Conservation (phyloP, 1,139 yeast genomes). For the Candida sanyaensis region DNA sequence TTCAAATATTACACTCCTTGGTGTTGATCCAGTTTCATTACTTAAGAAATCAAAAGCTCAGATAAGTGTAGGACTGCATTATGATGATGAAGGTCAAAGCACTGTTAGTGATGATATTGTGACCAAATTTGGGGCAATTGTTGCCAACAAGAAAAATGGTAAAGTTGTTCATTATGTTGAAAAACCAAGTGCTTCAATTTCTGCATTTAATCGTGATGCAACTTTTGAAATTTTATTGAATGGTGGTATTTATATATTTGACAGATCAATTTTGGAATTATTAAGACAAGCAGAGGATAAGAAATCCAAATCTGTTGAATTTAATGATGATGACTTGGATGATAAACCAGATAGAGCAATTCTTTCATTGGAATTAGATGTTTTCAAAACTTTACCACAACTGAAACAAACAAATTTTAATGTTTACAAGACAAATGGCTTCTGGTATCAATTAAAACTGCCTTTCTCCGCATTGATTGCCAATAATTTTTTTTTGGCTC, state of each 20-base stretch:
- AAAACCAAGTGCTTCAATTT: slow-evolving; percentile 54
- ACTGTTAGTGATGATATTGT: slow-evolving; percentile 16
- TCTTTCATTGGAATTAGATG: slow-evolving; percentile 60
- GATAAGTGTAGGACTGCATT: background rate
- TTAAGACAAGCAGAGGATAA: slow-evolving; percentile 50
- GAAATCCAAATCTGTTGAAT: slow-evolving; percentile 18
- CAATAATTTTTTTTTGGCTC: slow-evolving; percentile 53
- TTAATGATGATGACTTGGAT: slow-evolving; percentile 11
- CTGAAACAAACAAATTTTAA: slow-evolving; percentile 37
- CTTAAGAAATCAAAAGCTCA: slow-evolving; percentile 13
- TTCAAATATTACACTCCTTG: slow-evolving; percentile 56
- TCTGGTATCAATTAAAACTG: slow-evolving; percentile 68
- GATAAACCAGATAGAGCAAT: slow-evolving; percentile 15
- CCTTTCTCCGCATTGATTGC: slow-evolving; percentile 68
- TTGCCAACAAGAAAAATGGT: slow-evolving; percentile 38
- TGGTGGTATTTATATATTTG: slow-evolving; percentile 64
- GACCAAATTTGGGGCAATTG: slow-evolving; percentile 56
- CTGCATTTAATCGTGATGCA: slow-evolving; percentile 18
- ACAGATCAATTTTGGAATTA: slow-evolving; percentile 47
- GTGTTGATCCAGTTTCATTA: slow-evolving; percentile 36
- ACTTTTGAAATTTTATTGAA: slow-evolving; percentile 41
- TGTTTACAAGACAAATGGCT: slow-evolving; percentile 55
- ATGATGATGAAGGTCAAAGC: slow-evolving; percentile 16
- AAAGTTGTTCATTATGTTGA: slow-evolving; percentile 64
- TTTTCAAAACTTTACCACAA: slow-evolving; percentile 54